Evolutionary conservation across 441 rosid genomes (phyloP), one percentile per base, ranked within the genome.

Genomic region (Croton laevigatus): DNA sequence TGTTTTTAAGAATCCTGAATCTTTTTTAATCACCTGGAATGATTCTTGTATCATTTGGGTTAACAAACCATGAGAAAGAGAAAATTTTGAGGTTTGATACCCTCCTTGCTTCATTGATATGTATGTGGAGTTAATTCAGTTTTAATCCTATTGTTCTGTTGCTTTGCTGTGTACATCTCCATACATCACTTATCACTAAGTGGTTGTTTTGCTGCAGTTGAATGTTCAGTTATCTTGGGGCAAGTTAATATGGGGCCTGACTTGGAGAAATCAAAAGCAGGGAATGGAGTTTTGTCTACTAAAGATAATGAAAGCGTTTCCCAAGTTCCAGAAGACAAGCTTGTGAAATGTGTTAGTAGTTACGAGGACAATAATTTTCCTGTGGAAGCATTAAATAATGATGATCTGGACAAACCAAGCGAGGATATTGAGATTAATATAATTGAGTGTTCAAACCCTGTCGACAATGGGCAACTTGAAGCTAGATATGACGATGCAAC

Each of bases 351-450:
- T 68, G 58, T 57, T 44, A 76, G 66, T 72, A 84, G 82, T 70
- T 66, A 36, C 32, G 87, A 81, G 79, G 89, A 86, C 48, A 73
- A 72, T 36, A 71, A 65, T 42, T 80, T 75, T 51, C 58, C 76
- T n/a, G 51, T 60, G 27, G 84, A 76, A 44, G 77, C 70, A 59
- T 34, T 51, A n/a, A 49, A 14, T 38, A 14, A 13, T 59, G 84
- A 71, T 46, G 63, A 34, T 42, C 68, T 42, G 67, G 70, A 54
- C 20, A 69, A 66, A 38, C 34, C 20, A 70, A 62, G 70, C 34
- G 78, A 82, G 77, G 78, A 80, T 40, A 61, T 81, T 27, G 90
- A 87, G 68, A 82, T 93, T 76, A 80, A 88, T 79, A 69, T 89
- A 51, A 37, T 81, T 75, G 87, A 59, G 9, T 81, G 79, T 66